Percentiles rank a stretch among this genome's conserved stretches.
These are phyloP conservation scores for Warburgia ugandensis DNA, from an alignment of 164 flowering plant genomes.

Conservation along the genomic window DNA sequence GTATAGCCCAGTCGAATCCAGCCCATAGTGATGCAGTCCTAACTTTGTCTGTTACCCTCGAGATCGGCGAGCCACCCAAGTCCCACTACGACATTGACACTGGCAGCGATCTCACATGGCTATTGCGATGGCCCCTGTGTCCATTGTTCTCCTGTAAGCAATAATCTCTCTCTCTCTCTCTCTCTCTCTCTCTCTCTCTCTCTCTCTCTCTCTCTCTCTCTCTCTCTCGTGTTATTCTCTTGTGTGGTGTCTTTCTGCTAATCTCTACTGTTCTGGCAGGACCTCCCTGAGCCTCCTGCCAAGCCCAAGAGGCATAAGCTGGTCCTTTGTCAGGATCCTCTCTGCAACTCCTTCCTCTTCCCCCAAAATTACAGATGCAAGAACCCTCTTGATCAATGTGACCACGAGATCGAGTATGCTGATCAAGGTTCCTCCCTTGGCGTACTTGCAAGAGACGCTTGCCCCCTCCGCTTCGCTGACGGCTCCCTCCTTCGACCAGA, in stretches of 20 bases:
- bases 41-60: slow-evolving; percentile 42
- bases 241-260: neutral
- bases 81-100: slow-evolving; percentile 90
- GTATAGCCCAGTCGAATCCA: too few species aligned
- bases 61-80: slow-evolving; percentile 63
- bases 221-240: neutral
- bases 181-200: too few species aligned
- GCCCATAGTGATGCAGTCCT: too few species aligned
- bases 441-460: slow-evolving; percentile 57
- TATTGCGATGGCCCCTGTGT: slow-evolving; percentile 92
- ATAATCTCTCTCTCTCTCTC: neutral
- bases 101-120: slow-evolving; percentile 96
- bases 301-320: slow-evolving; percentile 47
- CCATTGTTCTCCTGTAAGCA: slow-evolving; percentile 48
- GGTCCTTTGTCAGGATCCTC: slow-evolving; percentile 54
- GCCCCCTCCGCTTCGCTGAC: slow-evolving; percentile 43
- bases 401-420: slow-evolving; percentile 82
- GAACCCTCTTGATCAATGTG: slow-evolving; percentile 60
- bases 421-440: slow-evolving; percentile 87
- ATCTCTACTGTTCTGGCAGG: slow-evolving; percentile 26
- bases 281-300: slow-evolving; percentile 67
- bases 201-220: neutral
- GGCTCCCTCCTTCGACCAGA: slow-evolving; percentile 37
- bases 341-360: slow-evolving; percentile 50
- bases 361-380: slow-evolving; percentile 36